phyloP scores from a whole-genome alignment of 345 rosid genomes.

The Conringia planisiliqua region DNA sequence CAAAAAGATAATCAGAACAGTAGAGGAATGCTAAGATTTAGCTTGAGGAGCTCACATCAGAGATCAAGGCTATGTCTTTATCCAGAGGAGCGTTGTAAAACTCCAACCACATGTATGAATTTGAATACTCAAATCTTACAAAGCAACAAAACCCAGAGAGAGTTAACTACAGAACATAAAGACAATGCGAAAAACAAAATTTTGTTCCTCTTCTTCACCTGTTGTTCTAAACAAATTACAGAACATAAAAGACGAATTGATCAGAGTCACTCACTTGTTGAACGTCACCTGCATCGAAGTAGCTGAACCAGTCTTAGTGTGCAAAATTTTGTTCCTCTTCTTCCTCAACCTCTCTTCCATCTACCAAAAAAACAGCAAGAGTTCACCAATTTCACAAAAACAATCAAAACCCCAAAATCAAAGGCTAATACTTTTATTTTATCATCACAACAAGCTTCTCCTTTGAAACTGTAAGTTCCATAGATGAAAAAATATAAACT shows the following conservation, averaged over 20 bases:
- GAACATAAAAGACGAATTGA: background rate
- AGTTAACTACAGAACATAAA: background rate
- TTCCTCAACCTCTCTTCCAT: constrained; percentile 86
- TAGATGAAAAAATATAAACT: background rate
- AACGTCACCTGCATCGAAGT: constrained; percentile 69
- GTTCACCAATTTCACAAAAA: background rate
- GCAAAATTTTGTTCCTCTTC: constrained; percentile 76
- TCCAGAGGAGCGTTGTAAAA: constrained; percentile 76
- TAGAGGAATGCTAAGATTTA: background rate
- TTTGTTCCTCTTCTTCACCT: too few relatives aligned
- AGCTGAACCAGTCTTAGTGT: constrained; percentile 78
- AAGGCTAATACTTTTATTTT: background rate
- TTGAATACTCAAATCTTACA: constrained; percentile 80
- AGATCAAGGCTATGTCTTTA: constrained; percentile 72
- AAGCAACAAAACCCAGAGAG: background rate
- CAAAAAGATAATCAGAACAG: background rate
- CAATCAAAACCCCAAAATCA: background rate
- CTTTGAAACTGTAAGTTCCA: background rate
- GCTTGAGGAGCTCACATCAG: constrained; percentile 57
- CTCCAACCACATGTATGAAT: constrained; percentile 91
- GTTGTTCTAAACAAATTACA: too few relatives aligned
- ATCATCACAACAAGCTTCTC: background rate
- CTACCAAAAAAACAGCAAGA: constrained; percentile 39
- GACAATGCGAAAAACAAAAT: background rate
- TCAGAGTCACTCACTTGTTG: constrained; percentile 59